phyloP scores from a whole-genome alignment of 2,329 filamentous ascomycete genomes.

The Cordyceps javanica region DNA sequence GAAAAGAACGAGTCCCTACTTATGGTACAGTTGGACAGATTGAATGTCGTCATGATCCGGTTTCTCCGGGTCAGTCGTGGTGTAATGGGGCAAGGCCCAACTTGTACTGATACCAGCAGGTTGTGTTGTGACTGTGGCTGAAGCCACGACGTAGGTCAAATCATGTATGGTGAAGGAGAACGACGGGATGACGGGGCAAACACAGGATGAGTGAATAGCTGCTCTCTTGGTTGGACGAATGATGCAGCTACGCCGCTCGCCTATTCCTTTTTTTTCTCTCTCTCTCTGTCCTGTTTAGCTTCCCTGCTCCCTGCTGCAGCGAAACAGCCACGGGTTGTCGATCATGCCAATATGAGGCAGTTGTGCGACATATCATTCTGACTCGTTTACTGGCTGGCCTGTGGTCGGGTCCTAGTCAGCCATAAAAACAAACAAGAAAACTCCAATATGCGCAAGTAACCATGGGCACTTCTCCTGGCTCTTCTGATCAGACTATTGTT shows the following conservation, averaged over 20 bases:
- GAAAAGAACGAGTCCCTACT: neutral
- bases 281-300: too few species aligned
- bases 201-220: neutral
- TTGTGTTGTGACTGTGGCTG: neutral
- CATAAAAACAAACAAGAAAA: neutral
- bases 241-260: too few species aligned
- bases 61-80: neutral
- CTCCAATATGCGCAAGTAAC: neutral
- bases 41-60: neutral
- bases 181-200: too few species aligned
- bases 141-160: neutral
- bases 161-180: too few species aligned
- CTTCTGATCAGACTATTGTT: neutral
- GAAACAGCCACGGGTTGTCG: conserved; percentile 9
- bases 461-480: neutral
- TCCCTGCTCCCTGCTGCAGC: too few species aligned
- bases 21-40: neutral
- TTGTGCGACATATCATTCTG: conserved; percentile 7
- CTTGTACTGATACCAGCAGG: neutral
- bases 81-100: neutral
- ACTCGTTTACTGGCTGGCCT: neutral
- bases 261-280: too few species aligned
- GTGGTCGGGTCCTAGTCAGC: neutral
- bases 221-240: too few species aligned
- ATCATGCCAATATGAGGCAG: conserved; percentile 10